Evolutionary conservation across 306 rosid genomes (phyloP), one percentile per base, ranked within the genome.

Genomic region (Cucurbita argyrosperma): DNA sequence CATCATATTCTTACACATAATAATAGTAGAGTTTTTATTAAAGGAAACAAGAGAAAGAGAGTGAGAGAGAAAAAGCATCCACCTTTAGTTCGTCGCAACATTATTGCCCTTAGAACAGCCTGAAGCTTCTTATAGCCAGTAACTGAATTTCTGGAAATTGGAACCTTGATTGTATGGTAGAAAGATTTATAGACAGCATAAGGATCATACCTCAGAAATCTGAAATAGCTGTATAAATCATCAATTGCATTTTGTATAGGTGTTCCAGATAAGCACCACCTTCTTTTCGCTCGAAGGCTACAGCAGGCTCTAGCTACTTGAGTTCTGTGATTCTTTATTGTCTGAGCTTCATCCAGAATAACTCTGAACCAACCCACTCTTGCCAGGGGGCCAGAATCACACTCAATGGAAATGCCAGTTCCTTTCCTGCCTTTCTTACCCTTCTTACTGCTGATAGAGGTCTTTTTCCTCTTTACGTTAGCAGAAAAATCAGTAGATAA

Each of bases 251-350:
- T 94, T 82, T 94, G 97, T 82, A 94, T 94, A 38, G 97, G 99
- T 5, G 99, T 94, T 78, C 99, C 97, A 70, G 99, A 94, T 81
- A 94, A 82, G 90, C 99, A 94, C 99, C 99, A 91, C 84, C 99
- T 87, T 81, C 95, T 88, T 85, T 89, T 91, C 79, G 99, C 97
- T 79, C 92, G 84, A 74, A 94, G 99, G 82, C 97, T 88, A 81
- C 92, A 91, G 72, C 99, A 94, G 45, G 99, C 99, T 83, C 99
- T 89, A 75, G 99, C 99, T 81, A 94, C 97, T 83, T 91, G 96
- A 85, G 99, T 94, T 83, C 97, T 88, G 84, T 91, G 97, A 85
- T 94, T 94, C 82, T 94, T 94, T 71, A 94, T 94, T n/a, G 95
- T 91, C 78, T 91, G 99, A 68, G 99, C 99, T 85, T 94, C 99